Base-by-base conservation (phyloP, 257 asterid genomes). In the Capsicum pubescens region DNA sequence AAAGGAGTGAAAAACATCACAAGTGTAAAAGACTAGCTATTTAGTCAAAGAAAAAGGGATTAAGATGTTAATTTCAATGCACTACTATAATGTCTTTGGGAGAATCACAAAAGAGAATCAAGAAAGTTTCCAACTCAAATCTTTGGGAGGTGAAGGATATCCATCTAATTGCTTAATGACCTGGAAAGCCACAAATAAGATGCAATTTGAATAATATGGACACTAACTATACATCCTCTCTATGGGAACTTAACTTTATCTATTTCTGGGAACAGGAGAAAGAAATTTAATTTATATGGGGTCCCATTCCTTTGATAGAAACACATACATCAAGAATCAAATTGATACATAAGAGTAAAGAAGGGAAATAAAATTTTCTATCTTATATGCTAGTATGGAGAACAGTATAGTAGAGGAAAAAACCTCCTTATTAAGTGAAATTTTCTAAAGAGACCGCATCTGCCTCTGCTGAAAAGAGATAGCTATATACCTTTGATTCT, bases 181-280 rank as follows among this genome's bases (percentile, higher is more conserved):
- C 66, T 46, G 63, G 76, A 58, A 86, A 70, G 84, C 77, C 68
- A 87, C 56, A 70, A 80, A 21, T 13, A 63, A 55, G 16, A 82
- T 77, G 83, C 87, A 82, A 35, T 56, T 76, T 60, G 4, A 56
- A 59, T 76, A 63, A 68, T 58, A 76, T 81, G 83, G 78, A 84
- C 87, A 86, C 74, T 83, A 84, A 71, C 81, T 85, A 82, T 80
- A 36, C 58, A 46, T 84, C 83, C 85, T 80, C 85, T 80, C 87
- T 14, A 81, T 32, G 82, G 46, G 82, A 59, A 15, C 58, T 57
- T 6, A 39, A 81, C 84, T 67, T 85, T 86, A 72, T 80, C 90
- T 76, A 85, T 81, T 85, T 83, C 55, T 54, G 81, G 86, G 87
- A 60, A 64, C 7, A 80, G 72, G 82, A 21, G 14, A 61, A 83